phyloP scores from a whole-genome alignment of 306 rosid species.

The Albizia julibrissin region DNA sequence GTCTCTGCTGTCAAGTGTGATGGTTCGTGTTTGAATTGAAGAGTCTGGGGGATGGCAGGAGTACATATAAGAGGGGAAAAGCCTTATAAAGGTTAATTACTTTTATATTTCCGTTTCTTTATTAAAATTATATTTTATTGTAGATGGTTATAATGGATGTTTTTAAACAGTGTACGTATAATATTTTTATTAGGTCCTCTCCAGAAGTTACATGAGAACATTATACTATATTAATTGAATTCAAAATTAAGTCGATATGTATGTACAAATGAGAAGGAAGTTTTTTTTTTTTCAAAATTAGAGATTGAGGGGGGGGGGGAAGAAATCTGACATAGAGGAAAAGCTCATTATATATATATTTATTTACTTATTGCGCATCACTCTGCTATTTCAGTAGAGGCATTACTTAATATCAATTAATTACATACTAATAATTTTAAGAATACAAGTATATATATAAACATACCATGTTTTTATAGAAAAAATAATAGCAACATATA shows the following conservation, averaged over 20 bases:
- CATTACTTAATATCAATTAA: neutral
- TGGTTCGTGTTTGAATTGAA: conserved; percentile 35
- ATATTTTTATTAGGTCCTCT: neutral
- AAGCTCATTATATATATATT: neutral
- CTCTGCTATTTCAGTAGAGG: neutral
- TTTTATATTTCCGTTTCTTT: neutral
- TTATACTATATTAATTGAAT: neutral
- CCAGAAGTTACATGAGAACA: neutral
- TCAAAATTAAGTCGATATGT: too few relatives aligned
- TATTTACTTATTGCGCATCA: neutral
- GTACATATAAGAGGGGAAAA: conserved; percentile 46
- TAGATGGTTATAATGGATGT: neutral
- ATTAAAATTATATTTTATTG: too few relatives aligned
- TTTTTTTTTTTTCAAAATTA: neutral
- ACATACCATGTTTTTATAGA: neutral
- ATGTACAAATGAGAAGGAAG: neutral
- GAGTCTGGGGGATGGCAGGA: conserved; percentile 50
- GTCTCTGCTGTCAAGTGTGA: neutral
- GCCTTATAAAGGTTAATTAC: neutral
- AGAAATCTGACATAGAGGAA: neutral
- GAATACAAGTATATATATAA: neutral
- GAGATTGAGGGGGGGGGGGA: neutral
- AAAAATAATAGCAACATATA: neutral
- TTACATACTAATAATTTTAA: neutral
- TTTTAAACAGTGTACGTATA: neutral